These are phyloP conservation scores for Cladosporium sp. DNA, from an alignment of 2,329 filamentous ascomycete species.

Conservation along the genomic window DNA sequence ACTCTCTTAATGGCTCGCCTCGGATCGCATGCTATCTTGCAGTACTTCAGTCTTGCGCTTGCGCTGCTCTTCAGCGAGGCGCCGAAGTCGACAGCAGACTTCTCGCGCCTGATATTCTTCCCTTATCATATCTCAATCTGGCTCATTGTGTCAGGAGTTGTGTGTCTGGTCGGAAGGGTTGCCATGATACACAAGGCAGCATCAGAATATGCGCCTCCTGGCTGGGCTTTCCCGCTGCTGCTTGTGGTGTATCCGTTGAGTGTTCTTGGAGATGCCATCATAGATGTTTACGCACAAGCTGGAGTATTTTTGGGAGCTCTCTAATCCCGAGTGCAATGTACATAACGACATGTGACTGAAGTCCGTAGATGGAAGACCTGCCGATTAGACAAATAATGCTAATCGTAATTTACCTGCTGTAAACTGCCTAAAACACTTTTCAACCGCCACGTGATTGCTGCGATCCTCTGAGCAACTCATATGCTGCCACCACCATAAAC, in stretches of 20 bases:
- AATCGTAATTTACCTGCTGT: no score
- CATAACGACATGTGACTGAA: no score
- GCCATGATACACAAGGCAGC: conserved; percentile 16
- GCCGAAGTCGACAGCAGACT: conserved; percentile 16
- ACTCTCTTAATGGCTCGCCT: conserved; percentile 13
- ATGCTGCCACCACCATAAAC: no score
- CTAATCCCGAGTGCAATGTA: no score
- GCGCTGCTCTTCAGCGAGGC: conserved; percentile 17
- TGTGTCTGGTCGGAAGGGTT: conserved; percentile 17
- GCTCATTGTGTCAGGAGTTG: conserved; percentile 15
- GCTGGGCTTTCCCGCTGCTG: conserved; percentile 15
- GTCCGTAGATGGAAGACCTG: no score
- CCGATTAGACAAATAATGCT: no score
- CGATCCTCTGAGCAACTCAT: no score
- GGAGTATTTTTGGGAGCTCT: conserved; percentile 7
- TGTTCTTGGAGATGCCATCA: conserved; percentile 13
- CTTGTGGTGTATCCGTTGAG: conserved; percentile 16
- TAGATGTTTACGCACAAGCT: conserved; percentile 19
- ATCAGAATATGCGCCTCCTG: conserved; percentile 18
- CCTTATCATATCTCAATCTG: conserved; percentile 17
- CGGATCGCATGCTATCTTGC: conserved; percentile 17
- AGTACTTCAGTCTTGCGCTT: conserved; percentile 19
- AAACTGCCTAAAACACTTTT: no score
- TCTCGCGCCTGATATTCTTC: conserved; percentile 19
- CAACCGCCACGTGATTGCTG: no score